Evolutionary conservation across 192 early-diverging fungal genomes (phyloP).

Genomic region (Backusella australiensis): DNA sequence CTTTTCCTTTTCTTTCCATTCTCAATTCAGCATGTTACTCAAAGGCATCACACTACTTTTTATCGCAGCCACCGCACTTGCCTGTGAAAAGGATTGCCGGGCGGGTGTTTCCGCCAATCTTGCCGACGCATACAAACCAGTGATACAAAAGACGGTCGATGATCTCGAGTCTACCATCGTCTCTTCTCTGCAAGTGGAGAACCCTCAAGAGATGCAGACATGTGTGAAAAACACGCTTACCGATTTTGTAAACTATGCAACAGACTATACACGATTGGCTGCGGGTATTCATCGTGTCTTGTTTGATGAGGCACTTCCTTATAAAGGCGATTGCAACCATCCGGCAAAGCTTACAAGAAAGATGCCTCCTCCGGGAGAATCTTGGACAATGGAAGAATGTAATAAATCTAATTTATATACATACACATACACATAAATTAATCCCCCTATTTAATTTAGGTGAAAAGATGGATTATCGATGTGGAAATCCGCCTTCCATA

Average conservation of each 20-base stretch:
- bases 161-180: constrained; percentile 15
- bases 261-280: constrained; percentile 21
- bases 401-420: neutral
- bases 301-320: constrained; percentile 46
- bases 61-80: constrained; percentile 13
- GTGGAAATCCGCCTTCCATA: constrained; percentile 59
- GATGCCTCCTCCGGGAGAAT: constrained; percentile 45
- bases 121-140: constrained; percentile 37
- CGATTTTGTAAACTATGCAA: constrained; percentile 20
- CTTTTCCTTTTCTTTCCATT: neutral
- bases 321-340: constrained; percentile 58
- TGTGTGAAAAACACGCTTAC: constrained; percentile 16
- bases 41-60: constrained; percentile 7
- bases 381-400: constrained; percentile 53
- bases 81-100: constrained; percentile 52
- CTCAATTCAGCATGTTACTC: neutral
- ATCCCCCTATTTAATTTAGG: constrained; percentile 11
- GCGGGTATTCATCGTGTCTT: constrained; percentile 41
- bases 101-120: constrained; percentile 46
- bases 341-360: constrained; percentile 37
- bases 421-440: neutral
- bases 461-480: constrained; percentile 54
- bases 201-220: constrained; percentile 25
- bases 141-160: constrained; percentile 33
- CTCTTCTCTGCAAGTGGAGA: neutral